Evolutionary conservation across 345 rosid species (phyloP).

Genomic region (Melastoma malabathricum): DNA sequence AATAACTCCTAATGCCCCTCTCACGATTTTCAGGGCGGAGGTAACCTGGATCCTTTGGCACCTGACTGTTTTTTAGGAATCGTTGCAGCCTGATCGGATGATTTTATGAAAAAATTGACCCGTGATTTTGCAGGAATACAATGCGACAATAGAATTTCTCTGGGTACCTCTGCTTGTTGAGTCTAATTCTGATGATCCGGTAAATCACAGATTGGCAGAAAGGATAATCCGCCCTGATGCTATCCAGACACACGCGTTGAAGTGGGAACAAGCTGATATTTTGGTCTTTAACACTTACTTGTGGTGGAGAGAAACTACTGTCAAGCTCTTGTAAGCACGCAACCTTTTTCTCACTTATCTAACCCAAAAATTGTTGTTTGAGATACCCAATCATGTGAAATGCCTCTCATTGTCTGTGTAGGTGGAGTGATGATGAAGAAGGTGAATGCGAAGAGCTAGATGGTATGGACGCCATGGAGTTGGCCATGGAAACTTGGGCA

Average conservation of each 20-base stretch:
- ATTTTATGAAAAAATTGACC: neutral
- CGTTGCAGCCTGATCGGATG: neutral
- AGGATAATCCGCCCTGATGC: constrained; percentile 85
- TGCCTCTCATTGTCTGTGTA: constrained; percentile 13
- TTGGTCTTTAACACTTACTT: constrained; percentile 79
- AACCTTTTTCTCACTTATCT: neutral
- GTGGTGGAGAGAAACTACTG: constrained; percentile 99
- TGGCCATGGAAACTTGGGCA: constrained; percentile 92
- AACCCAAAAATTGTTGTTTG: too few species aligned
- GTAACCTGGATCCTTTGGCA: constrained; percentile 16
- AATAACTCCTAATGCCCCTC: constrained; percentile 78
- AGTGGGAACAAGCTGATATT: constrained; percentile 88
- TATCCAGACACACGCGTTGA: constrained; percentile 69
- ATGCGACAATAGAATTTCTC: constrained; percentile 84
- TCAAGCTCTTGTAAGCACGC: constrained; percentile 56
- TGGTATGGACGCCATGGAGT: constrained; percentile 68
- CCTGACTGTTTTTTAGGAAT: neutral
- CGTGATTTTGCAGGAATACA: constrained; percentile 45
- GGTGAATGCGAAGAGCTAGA: constrained; percentile 72
- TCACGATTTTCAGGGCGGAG: constrained; percentile 88
- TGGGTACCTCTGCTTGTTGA: constrained; percentile 97
- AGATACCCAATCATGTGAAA: neutral
- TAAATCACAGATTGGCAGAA: constrained; percentile 64
- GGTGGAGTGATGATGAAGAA: constrained; percentile 68
- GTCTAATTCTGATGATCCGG: constrained; percentile 96